Percentiles rank a stretch among this genome's conserved stretches.
phyloP scores from a whole-genome alignment of 257 asterid species.

The Salvia splendens region DNA sequence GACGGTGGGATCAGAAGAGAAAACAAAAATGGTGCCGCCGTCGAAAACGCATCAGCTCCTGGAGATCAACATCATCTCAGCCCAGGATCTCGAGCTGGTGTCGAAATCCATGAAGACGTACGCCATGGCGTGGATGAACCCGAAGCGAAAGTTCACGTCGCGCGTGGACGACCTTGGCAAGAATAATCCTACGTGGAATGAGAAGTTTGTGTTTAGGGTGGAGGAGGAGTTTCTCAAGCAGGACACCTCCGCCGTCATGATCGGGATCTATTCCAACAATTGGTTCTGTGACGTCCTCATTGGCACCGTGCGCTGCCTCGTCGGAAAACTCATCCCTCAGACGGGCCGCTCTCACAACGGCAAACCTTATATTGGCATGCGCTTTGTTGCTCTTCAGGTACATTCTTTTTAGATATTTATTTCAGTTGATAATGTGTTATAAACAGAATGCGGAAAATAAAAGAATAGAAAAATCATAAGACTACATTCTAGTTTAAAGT shows the following conservation, averaged over 20 bases:
- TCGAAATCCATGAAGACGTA: slow-evolving; percentile 75
- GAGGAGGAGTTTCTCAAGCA: slow-evolving; percentile 74
- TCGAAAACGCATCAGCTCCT: slow-evolving; percentile 70
- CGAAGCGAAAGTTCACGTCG: slow-evolving; percentile 61
- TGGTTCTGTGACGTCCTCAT: slow-evolving; percentile 66
- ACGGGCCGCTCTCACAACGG: slow-evolving; percentile 30
- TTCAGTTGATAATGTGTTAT: too few relatives aligned
- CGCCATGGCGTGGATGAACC: slow-evolving; percentile 82
- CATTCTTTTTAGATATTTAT: too few relatives aligned
- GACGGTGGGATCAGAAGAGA: slow-evolving; percentile 38
- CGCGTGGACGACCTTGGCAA: slow-evolving; percentile 62
- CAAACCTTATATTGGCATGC: slow-evolving; percentile 54
- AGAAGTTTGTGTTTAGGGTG: slow-evolving; percentile 81
- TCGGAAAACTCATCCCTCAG: slow-evolving; percentile 79
- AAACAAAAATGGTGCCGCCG: slow-evolving; percentile 38
- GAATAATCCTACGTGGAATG: slow-evolving; percentile 85
- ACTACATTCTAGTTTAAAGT: too few relatives aligned
- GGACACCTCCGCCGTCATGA: slow-evolving; percentile 78
- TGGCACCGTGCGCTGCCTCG: slow-evolving; percentile 81
- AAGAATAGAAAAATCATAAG: too few relatives aligned
- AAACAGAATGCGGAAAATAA: too few relatives aligned
- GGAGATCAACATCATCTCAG: slow-evolving; percentile 81
- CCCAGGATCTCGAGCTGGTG: slow-evolving; percentile 78
- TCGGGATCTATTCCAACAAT: slow-evolving; percentile 53
- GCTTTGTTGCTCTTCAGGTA: slow-evolving; percentile 75